Percentiles rank a stretch among this genome's conserved stretches.
Conservation (phyloP, 495 filamentous ascomycete genomes). For the Penicillium lagena region DNA sequence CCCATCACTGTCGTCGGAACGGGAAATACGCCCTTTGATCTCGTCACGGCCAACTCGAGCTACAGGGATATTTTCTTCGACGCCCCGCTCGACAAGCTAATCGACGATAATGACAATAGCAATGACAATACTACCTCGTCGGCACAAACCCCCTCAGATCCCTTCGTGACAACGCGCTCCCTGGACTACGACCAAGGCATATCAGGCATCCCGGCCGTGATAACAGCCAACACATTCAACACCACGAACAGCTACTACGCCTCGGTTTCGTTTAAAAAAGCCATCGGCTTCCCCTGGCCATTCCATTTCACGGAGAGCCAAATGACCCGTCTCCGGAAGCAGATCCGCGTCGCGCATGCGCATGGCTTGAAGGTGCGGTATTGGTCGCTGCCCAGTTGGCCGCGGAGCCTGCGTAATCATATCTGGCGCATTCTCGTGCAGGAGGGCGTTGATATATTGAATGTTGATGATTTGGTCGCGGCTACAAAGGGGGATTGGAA, state of each 20-base stretch:
- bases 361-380: conserved; percentile 69
- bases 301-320: conserved; percentile 43
- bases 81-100: conserved; percentile 43
- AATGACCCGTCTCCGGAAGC: conserved; percentile 51
- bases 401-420: conserved; percentile 62
- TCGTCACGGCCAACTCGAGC: conserved; percentile 38
- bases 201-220: conserved; percentile 26
- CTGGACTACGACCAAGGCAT: conserved; percentile 26
- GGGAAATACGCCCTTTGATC: conserved; percentile 69
- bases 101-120: conserved; percentile 10
- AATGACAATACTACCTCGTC: not conserved
- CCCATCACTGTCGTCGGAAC: conserved; percentile 76
- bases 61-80: conserved; percentile 60
- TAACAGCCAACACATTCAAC: conserved; percentile 36
- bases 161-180: not conserved
- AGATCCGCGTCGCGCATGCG: conserved; percentile 62
- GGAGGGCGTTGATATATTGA: conserved; percentile 71
- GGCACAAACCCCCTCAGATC: not conserved
- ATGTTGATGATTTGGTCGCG: conserved; percentile 67
- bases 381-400: conserved; percentile 77
- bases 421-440: conserved; percentile 67
- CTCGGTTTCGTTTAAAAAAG: conserved; percentile 35
- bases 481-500: conserved; percentile 44
- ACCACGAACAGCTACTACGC: conserved; percentile 43
- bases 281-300: conserved; percentile 35